Evolutionary conservation across 108 stramenopile genomes (phyloP), one percentile per base, ranked within the genome.

Genomic region (Cyclotella baltica): DNA sequence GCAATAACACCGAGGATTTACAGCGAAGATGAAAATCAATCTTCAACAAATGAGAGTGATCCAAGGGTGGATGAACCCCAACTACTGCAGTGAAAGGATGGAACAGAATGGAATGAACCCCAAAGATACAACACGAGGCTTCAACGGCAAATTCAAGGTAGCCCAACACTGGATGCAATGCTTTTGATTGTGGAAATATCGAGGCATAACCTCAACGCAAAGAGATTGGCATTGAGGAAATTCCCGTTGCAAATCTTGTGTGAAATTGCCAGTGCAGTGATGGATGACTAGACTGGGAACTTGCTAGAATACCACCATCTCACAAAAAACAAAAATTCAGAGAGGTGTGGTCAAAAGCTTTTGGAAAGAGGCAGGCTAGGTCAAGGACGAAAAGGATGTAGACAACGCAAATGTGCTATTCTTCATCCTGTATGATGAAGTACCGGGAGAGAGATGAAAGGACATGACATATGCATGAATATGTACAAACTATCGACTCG

Each of bases 391-490:
- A 20, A 62, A 62, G 62, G 62, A 33, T 16, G 30, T 61, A 5
- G 59, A 33, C 6, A 30, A 30, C 11, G 31, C 59, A 25, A 61
- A 61, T 30, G 36, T 15, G 3, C 33, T 62, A 1, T 35, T 33
- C 2, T 62, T 62, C 35, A 62, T 62, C 31, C 2, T 16, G 18
- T 10, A 33, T 3, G 1, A 4, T 2, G 33, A 35, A 15, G 3
- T 62, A 36, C 31, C 62, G 1, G 8, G 5, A 35, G 62, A 33
- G 9, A 2, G 33, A 62, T 4, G 33, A 15, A n/a, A 2, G 10
- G 62, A 62, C 34, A 30, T 62, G 34, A 62, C 5, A 3, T 62
- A 62, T 36, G 62, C 28, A 2, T 15, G 62, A 62, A 62, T 62
- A 2, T 57, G 56, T 29, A 15, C 35, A 2, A 33, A 1, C 35